Conservation (phyloP, 352 stramenopile genomes). For the Phytophthora pluvialis region DNA sequence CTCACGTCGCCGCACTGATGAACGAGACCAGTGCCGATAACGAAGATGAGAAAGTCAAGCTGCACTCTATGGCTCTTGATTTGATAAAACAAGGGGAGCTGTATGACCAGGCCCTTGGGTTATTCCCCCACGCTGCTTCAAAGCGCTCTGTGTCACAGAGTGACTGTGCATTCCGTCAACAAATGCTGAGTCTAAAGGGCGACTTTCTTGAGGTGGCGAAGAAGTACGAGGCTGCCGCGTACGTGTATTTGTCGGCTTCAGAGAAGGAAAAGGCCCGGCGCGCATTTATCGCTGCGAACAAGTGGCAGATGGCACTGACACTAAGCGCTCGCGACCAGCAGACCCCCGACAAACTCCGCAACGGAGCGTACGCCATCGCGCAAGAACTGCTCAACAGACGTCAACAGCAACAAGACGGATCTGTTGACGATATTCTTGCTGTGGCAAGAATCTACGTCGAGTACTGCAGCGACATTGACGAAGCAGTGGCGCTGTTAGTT, state of each 20-base stretch:
- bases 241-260: slow-evolving; percentile 62
- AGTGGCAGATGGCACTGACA: slow-evolving; percentile 72
- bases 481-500: slow-evolving; percentile 74
- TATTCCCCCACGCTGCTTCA: slow-evolving; percentile 32
- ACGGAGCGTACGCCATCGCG: slow-evolving; percentile 58
- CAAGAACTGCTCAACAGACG: slow-evolving; percentile 58
- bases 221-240: slow-evolving; percentile 60
- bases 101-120: slow-evolving; percentile 53
- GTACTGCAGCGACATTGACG: slow-evolving; percentile 75
- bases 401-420: slow-evolving; percentile 26
- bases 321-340: slow-evolving; percentile 43
- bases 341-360: slow-evolving; percentile 29
- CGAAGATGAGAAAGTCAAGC: slow-evolving; percentile 32
- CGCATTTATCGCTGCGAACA: slow-evolving; percentile 58
- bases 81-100: slow-evolving; percentile 55
- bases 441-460: slow-evolving; percentile 72
- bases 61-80: slow-evolving; percentile 35
- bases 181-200: slow-evolving; percentile 60
- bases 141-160: slow-evolving; percentile 17
- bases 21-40: slow-evolving; percentile 18
- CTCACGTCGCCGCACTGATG: slow-evolving; percentile 49
- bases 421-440: slow-evolving; percentile 38
- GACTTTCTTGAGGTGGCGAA: slow-evolving; percentile 47
- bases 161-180: slow-evolving; percentile 35
- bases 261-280: slow-evolving; percentile 49